Evolutionary conservation across 2,329 filamentous ascomycete species (phyloP), one percentile per base, ranked within the genome.

Genomic region (Exserohilum rostratum): DNA sequence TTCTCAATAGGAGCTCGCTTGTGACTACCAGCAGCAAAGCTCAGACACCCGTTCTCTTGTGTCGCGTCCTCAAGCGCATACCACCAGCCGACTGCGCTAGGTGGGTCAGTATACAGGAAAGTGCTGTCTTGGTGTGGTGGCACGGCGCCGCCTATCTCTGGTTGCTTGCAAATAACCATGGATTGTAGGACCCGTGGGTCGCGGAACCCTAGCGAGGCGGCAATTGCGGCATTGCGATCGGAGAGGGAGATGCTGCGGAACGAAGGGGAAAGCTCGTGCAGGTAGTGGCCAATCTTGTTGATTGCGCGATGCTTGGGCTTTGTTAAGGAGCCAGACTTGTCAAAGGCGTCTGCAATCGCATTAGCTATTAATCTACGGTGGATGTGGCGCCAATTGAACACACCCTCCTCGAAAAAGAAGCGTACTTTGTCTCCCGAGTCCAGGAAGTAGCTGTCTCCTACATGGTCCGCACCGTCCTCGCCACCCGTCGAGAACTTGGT

Each of bases 101-200:
- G 93, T 33, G 91, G 89, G 62, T 92, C 80, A 1, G 95, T 98
- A 74, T 96, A 98, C 58, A 99, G 67, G 66, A 98, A 99, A 0
- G 91, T 93, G 61, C 86, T 91, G 76, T 98, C 93, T 78, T 96
- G 93, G 74, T 99, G 95, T 18, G 91, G 86, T 1, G 90, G 91
- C 38, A 98, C 95, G 2, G 90, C 90, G 18, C 90, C 93, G 25
- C 95, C 95, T 48, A 98, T 97, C 77, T 96, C 91, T 18, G 95
- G 93, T 78, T 97, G 93, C 77, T 99, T 99, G 85, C 92, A 97
- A 66, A 99, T 98, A 25, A 98, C 83, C 95, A 99, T 99, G 74
- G 90, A 95, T 80, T 99, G 95, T 47, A 99, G 81, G 5, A 88
- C 82, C 17, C 89, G 81, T 2, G 93, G 90, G 73, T 96, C 90